Percentiles rank a stretch among this genome's conserved stretches.
Conservation (phyloP, 192 early-diverging fungal species). For the Rhizophagus clarus region DNA sequence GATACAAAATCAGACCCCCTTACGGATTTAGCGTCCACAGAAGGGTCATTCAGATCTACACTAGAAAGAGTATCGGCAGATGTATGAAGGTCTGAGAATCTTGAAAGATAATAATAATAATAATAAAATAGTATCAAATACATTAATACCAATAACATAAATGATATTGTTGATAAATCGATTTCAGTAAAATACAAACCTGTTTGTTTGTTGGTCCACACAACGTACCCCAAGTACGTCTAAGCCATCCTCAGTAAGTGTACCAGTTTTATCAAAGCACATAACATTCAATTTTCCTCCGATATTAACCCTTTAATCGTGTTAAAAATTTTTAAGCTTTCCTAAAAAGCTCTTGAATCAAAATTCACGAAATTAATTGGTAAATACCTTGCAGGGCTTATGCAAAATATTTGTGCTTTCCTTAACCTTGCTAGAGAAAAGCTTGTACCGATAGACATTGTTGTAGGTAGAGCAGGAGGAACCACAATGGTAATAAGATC, state of each 20-base stretch:
- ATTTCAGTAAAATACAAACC: not conserved
- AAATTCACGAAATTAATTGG: not conserved
- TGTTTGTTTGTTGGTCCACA: constrained; percentile 43
- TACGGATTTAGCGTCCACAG: not conserved
- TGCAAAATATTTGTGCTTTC: constrained; percentile 86
- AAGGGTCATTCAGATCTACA: not conserved
- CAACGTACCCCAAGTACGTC: constrained; percentile 91
- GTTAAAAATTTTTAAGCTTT: not conserved
- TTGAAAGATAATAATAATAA: not conserved
- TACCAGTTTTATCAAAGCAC: constrained; percentile 99
- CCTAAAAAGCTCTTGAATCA: not conserved
- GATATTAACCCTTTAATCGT: constrained; percentile 76
- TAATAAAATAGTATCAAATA: not conserved
- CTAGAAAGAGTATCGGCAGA: constrained; percentile 4
- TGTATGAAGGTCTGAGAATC: constrained; percentile 29
- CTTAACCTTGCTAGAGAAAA: constrained; percentile 91
- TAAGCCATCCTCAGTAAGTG: constrained; percentile 93
- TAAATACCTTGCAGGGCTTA: constrained; percentile 67
- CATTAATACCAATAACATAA: not conserved
- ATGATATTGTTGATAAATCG: too few relatives aligned
- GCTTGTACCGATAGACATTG: constrained; percentile 95
- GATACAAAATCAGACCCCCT: constrained; percentile 1
- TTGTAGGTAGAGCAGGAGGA: constrained; percentile 95
- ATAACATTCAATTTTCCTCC: constrained; percentile 95
- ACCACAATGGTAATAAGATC: constrained; percentile 97